Percentiles rank a stretch among this genome's conserved stretches.
phyloP scores from a whole-genome alignment of 495 filamentous ascomycete genomes.

The Jackrogersella multiformis region DNA sequence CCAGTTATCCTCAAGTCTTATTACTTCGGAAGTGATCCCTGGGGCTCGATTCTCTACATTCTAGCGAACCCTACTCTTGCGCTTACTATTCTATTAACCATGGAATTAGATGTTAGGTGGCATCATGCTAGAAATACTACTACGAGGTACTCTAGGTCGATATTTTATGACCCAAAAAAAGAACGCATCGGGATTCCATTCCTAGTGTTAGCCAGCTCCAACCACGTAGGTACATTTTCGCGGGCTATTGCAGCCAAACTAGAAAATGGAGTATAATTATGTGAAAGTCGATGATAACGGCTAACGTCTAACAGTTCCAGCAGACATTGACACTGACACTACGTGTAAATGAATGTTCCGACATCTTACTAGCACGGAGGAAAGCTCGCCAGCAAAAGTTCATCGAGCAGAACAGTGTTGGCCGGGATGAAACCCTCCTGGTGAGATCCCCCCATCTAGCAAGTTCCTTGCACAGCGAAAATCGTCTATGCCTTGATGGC shows the following conservation, averaged over 20 bases:
- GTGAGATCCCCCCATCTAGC: neutral
- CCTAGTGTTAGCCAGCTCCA: too few relatives aligned
- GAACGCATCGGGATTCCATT: too few relatives aligned
- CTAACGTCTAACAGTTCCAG: slow-evolving; percentile 34
- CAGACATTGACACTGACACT: slow-evolving; percentile 25
- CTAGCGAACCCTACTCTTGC: neutral
- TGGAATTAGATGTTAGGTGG: neutral
- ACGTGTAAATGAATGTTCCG: slow-evolving; percentile 28
- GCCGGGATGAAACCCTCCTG: neutral
- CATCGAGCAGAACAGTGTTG: slow-evolving; percentile 2
- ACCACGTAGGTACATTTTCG: too few relatives aligned
- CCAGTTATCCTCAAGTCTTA: neutral
- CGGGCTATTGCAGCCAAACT: too few relatives aligned
- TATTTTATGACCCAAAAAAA: neutral
- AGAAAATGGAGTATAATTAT: slow-evolving; percentile 27
- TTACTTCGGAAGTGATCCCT: neutral
- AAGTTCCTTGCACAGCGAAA: neutral
- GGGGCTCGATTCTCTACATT: neutral
- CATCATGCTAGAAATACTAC: slow-evolving; percentile 4
- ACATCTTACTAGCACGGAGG: slow-evolving; percentile 11
- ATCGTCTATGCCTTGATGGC: slow-evolving; percentile 59
- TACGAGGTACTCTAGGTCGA: neutral
- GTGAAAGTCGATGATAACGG: slow-evolving; percentile 32
- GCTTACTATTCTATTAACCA: neutral
- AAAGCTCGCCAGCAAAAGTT: neutral